phyloP scores from a whole-genome alignment of 495 filamentous ascomycete species.

The Aspergillus sparsus region DNA sequence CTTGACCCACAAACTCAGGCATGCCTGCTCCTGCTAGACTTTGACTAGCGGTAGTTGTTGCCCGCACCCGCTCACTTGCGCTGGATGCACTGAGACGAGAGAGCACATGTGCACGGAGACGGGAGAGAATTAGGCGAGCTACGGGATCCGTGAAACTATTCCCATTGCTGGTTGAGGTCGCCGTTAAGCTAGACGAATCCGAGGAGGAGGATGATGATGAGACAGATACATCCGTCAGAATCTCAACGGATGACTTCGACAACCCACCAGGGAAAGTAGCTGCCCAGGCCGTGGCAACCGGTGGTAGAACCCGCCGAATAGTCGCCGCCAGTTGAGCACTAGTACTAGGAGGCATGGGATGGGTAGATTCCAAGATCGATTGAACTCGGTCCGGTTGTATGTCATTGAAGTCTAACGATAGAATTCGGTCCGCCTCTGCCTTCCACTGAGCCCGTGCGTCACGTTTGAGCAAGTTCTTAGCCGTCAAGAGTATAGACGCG shows the following conservation, averaged over 20 bases:
- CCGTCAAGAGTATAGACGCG: constrained; percentile 80
- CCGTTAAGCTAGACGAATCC: constrained; percentile 16
- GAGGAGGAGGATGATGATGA: constrained; percentile 21
- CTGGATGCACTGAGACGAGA: constrained; percentile 72
- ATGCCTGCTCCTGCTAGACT: constrained; percentile 77
- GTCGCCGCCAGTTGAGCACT: constrained; percentile 48
- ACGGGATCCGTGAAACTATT: constrained; percentile 71
- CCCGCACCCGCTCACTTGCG: constrained; percentile 75
- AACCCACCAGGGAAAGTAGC: constrained; percentile 38
- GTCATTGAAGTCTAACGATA: constrained; percentile 57
- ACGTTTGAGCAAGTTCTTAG: constrained; percentile 92
- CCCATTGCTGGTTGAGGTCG: constrained; percentile 8
- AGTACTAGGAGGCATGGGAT: constrained; percentile 67
- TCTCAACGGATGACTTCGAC: constrained; percentile 40
- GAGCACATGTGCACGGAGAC: constrained; percentile 75
- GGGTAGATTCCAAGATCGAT: constrained; percentile 74
- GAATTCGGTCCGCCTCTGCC: constrained; percentile 75
- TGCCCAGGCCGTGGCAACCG: constrained; percentile 42
- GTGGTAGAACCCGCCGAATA: constrained; percentile 57
- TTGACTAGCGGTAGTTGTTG: constrained; percentile 81
- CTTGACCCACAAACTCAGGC: constrained; percentile 82
- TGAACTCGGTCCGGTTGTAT: constrained; percentile 65
- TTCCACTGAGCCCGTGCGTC: constrained; percentile 91
- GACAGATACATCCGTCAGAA: constrained; percentile 24
- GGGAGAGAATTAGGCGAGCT: constrained; percentile 72